A percentile compares a stretch with the other conserved stretches of the same genome.
Evolutionary conservation across 2,329 filamentous ascomycete genomes (phyloP).

Genomic region (Claviceps maximensis): DNA sequence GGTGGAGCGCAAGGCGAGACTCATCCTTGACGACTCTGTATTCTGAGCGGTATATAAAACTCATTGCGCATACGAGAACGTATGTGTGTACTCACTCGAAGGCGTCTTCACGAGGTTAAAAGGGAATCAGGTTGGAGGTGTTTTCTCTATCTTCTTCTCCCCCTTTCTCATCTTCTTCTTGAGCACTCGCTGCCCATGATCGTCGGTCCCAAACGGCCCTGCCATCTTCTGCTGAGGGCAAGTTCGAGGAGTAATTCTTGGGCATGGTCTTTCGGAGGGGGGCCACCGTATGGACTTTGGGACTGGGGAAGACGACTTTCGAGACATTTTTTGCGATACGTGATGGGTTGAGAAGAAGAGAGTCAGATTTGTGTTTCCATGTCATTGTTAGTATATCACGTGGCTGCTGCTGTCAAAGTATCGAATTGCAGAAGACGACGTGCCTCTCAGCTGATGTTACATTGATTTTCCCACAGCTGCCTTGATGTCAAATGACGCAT

Average conservation of each 20-base stretch:
- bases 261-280: constrained; percentile 13
- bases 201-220: constrained; percentile 4
- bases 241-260: background rate
- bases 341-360: background rate
- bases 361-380: no score
- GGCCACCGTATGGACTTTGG: constrained; percentile 10
- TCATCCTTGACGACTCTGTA: constrained; percentile 63
- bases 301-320: constrained; percentile 25
- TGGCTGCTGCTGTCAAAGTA: background rate
- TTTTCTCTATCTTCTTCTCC: background rate
- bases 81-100: constrained; percentile 4
- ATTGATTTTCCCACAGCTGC: no score
- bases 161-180: constrained; percentile 13
- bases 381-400: background rate
- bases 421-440: background rate
- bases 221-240: background rate
- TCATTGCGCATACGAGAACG: background rate
- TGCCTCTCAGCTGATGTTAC: no score
- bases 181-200: constrained; percentile 31
- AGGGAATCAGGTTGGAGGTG: constrained; percentile 20
- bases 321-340: constrained; percentile 23
- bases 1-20: constrained; percentile 66
- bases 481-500: no score
- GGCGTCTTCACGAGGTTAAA: constrained; percentile 12
- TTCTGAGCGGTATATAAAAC: constrained; percentile 57